Evolutionary conservation across 139 green algal genomes (phyloP), one percentile per base, ranked within the genome.

Genomic region (Chlorella sp.): DNA sequence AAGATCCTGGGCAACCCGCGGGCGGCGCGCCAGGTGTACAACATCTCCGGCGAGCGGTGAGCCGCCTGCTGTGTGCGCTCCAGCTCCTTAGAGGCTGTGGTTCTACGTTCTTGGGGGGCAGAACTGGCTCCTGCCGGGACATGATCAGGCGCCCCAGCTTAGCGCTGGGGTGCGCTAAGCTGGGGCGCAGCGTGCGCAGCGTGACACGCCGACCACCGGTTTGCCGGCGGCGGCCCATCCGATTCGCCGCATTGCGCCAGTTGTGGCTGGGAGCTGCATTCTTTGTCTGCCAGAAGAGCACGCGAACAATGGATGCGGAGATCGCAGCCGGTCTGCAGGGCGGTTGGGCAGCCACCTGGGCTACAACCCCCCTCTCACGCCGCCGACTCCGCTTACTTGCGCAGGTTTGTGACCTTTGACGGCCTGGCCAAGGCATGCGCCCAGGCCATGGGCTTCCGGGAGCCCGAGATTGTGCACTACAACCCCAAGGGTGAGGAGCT

Each of bases 391-490:
- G 30, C 9, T 28, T 6, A 26, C 2, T 40, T 28, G 14, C 11
- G 17, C 77, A 82, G 91, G 28, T 98, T 94, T 83, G 96, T 99
- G 44, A 98, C 96, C 8, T 99, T 99, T 91, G 94, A 98, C 76
- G 96, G 96, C 86, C 92, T 99, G 26, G 96, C 95, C 73, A 97
- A 94, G 84, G 96, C 96, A 1, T 99, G 96, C 86, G 96, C 96
- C 69, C 87, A 95, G 83, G 96, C 94, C 56, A 93, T 91, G 77
- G 96, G 96, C 41, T 87, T 85, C 2, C 94, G 93, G 11, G 93
- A 96, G 88, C 96, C 96, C 13, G 93, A 98, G 92, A 65, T 99
- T 11, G 88, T 99, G 7, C 96, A 99, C 91, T 99, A 92, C 91
- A 96, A 98, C 86, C 85, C 96, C 88, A 98, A 99, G 92, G 60